Evolutionary conservation across 768 basidiomycete genomes (phyloP).

Genomic region (Kwoniella sp.): DNA sequence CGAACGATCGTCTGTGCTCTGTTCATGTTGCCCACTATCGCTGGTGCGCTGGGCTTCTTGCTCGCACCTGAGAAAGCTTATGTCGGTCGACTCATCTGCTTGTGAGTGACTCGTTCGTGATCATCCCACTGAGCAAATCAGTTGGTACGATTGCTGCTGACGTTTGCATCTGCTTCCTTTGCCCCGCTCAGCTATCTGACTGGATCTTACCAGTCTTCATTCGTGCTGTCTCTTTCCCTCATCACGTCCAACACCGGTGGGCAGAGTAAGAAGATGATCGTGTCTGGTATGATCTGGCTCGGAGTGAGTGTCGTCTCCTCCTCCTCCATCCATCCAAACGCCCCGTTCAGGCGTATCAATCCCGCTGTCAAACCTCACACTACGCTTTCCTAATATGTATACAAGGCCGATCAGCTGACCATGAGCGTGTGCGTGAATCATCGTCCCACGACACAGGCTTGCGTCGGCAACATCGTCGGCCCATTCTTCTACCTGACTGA

Average conservation of each 20-base stretch:
- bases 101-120: conserved; percentile 30
- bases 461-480: conserved; percentile 48
- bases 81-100: conserved; percentile 54
- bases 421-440: no score
- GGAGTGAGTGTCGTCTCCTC: conserved; percentile 31
- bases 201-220: conserved; percentile 53
- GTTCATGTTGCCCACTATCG: conserved; percentile 55
- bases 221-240: conserved; percentile 52
- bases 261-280: conserved; percentile 56
- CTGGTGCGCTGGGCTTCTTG: conserved; percentile 54
- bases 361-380: no score
- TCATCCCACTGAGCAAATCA: neutral
- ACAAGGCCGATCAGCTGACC: no score
- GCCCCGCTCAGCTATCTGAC: conserved; percentile 55
- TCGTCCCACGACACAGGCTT: conserved; percentile 17
- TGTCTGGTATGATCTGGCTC: conserved; percentile 52
- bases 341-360: no score
- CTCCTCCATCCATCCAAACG: no score
- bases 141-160: conserved; percentile 2
- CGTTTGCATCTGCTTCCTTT: no score
- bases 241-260: conserved; percentile 59
- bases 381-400: no score
- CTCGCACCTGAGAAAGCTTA: conserved; percentile 53
- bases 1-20: conserved; percentile 48
- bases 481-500: conserved; percentile 48